Evolutionary conservation across 1,284 basidiomycete genomes (phyloP), one percentile per base, ranked within the genome.

Genomic region (Ustilago bromivora): DNA sequence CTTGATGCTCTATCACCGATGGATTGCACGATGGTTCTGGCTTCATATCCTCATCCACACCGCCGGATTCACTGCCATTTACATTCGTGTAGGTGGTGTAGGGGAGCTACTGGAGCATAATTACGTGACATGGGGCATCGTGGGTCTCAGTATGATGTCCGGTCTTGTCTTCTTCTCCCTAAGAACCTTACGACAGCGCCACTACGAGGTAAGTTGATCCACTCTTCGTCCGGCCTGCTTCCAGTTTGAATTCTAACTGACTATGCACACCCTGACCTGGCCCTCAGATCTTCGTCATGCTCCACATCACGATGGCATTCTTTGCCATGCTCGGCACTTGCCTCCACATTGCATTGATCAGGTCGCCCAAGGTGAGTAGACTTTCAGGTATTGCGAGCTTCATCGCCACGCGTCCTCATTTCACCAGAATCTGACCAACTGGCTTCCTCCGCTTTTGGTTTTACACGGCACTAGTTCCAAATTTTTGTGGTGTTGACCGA

Each of bases 1-100:
- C 12, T 61, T 82, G 31, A 84, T 86, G 66, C 71, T 87, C 2
- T 82, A 82, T 32, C 87, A 87, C 43, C 80, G 86, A 10, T 86
- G 84, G 84, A 75, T 87, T 9, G 82, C 84, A 1, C 57, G 85
- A 4, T 60, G 82, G 34, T 79, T 80, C 56, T 80, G 72, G 56
- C 3, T 76, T 5, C 78, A 85, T 28, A 82, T 73, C 31, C 10
- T 80, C 19, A n/a, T 83, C 4, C 86, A 87, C 43, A 74, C 73
- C 8, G n/a, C 68, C 13, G 70, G 54, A 10, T 82, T 58, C 56
- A 74, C 77, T 13, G 64, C 64, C 2, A 53, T 62, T 35, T 66
- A 66, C 8, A 41, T 64, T 4, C 46, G 57, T 10, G 43, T 58
- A 1, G 57, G 49, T 2, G 54, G 54, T 31, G 51, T 68, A 2